Evolutionary conservation across 148 eudicot species (phyloP), one percentile per base, ranked within the genome.

Genomic region (Heliosperma pusillum): DNA sequence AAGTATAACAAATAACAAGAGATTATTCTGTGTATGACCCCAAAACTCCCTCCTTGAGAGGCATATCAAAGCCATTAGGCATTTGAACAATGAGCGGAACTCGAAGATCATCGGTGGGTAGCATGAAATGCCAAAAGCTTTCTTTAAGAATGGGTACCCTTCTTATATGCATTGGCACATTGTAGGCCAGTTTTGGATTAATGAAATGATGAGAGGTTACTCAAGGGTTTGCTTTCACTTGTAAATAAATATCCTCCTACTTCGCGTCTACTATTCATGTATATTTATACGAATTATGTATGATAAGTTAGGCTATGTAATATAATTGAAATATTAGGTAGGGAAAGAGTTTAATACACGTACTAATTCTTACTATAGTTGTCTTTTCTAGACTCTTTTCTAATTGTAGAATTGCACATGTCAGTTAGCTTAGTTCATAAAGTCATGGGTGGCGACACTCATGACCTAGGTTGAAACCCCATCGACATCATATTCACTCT

Each of bases 131-230:
- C 76, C 71, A 17, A 56, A 69, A 21, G 20, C 45, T 22, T 40
- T 33, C 65, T 58, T 33, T 53, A 45, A 29, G 56, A 57, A 10
- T 12, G 1, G 67, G 45, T 11, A 29, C 26, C 69, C 59, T 75
- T 76, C 15, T 55, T 63, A 65, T 68, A 42, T 29, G 75, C 27
- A 60, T 44, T 59, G 62, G 63, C 63, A 30, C 52, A 16, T 20
- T 59, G 61, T n/a, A 77, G 64, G 53, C 62, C 61, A 52, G 21
- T 58, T 62, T 72, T 66, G 30, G 50, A 50, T 66, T 2, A 16
- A 67, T 13, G 55, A 50, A 69, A 30, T 60, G 70, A 59, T 74
- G 22, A 74, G 74, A 61, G 69, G 78, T 26, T 79, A 50, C 61
- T 55, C 24, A 25, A 64, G 72, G 72, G 44, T 26, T 69, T 62